Evolutionary conservation across 2,329 filamentous ascomycete genomes (phyloP).

Genomic region (Tolypocladium ovalisporum): DNA sequence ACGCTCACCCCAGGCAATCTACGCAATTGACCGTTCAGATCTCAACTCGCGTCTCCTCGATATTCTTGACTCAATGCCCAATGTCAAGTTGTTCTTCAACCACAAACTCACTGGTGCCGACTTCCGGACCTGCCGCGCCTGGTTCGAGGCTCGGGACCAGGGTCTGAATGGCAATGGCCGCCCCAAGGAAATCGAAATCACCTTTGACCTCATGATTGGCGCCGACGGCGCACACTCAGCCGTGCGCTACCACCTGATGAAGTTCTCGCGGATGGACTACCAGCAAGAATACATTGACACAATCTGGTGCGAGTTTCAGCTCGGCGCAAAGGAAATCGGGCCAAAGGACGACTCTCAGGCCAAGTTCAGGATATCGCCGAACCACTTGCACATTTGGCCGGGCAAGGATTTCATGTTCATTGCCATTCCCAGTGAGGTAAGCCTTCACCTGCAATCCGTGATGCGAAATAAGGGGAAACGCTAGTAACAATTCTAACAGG

Average conservation of each 20-base stretch:
- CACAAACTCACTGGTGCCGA: conserved; percentile 89
- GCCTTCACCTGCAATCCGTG: neutral
- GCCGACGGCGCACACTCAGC: conserved; percentile 93
- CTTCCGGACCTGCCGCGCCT: conserved; percentile 67
- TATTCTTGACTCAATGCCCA: conserved; percentile 70
- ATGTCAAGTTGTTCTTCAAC: conserved; percentile 86
- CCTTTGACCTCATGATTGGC: conserved; percentile 89
- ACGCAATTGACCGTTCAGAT: conserved; percentile 72
- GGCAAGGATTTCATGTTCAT: conserved; percentile 96
- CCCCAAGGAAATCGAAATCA: conserved; percentile 64
- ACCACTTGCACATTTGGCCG: conserved; percentile 97
- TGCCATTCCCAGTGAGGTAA: conserved; percentile 68
- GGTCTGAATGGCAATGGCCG: conserved; percentile 29
- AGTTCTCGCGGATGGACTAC: conserved; percentile 82
- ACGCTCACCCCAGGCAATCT: conserved; percentile 50
- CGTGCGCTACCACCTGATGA: conserved; percentile 90
- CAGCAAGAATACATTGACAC: conserved; percentile 93
- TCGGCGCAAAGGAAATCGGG: conserved; percentile 39
- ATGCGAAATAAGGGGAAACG: conserved; percentile 11
- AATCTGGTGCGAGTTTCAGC: conserved; percentile 92
- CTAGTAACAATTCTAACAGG: conserved; percentile 30
- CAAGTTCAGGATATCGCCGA: conserved; percentile 71
- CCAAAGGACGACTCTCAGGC: conserved; percentile 19
- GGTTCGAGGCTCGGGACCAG: conserved; percentile 59
- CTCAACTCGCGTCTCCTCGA: conserved; percentile 80